Percentiles rank a stretch among this genome's conserved stretches.
Conservation (phyloP, 164 flowering plant species). For the Chimonanthus praecox region DNA sequence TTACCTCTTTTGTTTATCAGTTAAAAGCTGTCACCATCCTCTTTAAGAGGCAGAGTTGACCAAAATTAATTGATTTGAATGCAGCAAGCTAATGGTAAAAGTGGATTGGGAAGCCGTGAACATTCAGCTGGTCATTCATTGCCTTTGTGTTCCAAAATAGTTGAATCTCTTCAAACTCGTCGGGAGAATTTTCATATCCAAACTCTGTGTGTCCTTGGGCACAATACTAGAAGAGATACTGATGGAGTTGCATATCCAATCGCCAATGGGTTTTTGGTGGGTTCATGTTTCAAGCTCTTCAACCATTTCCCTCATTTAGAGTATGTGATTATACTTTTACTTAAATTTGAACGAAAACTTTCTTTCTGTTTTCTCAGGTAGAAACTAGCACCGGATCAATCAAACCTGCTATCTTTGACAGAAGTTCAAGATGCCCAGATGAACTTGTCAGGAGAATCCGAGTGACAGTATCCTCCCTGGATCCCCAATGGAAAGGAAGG, state of each 20-base stretch:
- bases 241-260: conserved; percentile 60
- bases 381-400: conserved; percentile 60
- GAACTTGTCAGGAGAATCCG: conserved; percentile 76
- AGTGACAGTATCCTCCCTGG: conserved; percentile 48
- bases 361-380: conserved; percentile 36
- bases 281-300: conserved; percentile 16
- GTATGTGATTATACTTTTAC: not conserved
- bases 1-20: conserved; percentile 16
- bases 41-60: conserved; percentile 15
- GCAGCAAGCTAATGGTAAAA: conserved; percentile 38
- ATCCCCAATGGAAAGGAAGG: conserved; percentile 61
- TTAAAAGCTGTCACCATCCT: conserved; percentile 15
- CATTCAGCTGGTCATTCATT: conserved; percentile 53
- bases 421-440: conserved; percentile 81
- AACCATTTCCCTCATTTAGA: not conserved
- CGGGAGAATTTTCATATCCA: conserved; percentile 51
- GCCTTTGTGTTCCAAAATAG: conserved; percentile 64
- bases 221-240: conserved; percentile 72
- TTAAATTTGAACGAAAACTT: not conserved
- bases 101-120: conserved; percentile 14
- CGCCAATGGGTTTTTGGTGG: conserved; percentile 69
- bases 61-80: conserved; percentile 15
- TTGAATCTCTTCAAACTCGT: conserved; percentile 46
- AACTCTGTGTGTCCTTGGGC: conserved; percentile 65
- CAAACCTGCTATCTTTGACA: conserved; percentile 66